phyloP scores from a whole-genome alignment of 1,139 yeast genomes.

The Nadsonia commutata region DNA sequence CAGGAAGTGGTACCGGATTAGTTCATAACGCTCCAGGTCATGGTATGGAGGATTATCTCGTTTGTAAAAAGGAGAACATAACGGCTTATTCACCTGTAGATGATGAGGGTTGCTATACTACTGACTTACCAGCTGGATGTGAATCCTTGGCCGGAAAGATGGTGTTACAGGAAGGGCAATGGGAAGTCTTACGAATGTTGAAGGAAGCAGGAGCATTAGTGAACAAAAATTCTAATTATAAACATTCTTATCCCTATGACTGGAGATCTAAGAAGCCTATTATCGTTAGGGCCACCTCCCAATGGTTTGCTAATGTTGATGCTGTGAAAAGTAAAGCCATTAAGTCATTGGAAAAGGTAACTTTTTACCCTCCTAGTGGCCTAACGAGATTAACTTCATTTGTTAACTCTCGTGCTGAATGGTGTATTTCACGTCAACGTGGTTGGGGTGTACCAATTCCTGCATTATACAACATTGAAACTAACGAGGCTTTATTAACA shows the following conservation, averaged over 20 bases:
- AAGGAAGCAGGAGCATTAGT: slow-evolving; percentile 33
- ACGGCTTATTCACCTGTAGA: slow-evolving; percentile 67
- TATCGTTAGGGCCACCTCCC: slow-evolving; percentile 90
- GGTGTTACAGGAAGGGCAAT: slow-evolving; percentile 49
- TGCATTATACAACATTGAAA: slow-evolving; percentile 48
- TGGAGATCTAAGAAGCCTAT: slow-evolving; percentile 96
- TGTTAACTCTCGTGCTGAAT: slow-evolving; percentile 66
- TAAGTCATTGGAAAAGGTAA: slow-evolving; percentile 43
- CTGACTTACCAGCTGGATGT: slow-evolving; percentile 33
- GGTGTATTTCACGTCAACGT: slow-evolving; percentile 97
- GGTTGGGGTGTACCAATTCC: slow-evolving; percentile 99
- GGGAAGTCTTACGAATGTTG: slow-evolving; percentile 32
- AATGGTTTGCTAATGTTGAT: slow-evolving; percentile 87
- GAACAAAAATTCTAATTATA: slow-evolving; percentile 34
- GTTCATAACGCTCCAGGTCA: slow-evolving; percentile 98
- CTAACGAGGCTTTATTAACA: slow-evolving; percentile 45
- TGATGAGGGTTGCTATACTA: slow-evolving; percentile 48
- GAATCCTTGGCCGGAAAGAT: slow-evolving; percentile 36
- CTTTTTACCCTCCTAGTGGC: slow-evolving; percentile 64
- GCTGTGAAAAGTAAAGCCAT: slow-evolving; percentile 52
- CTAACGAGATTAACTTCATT: slow-evolving; percentile 56
- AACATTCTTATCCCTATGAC: slow-evolving; percentile 88
- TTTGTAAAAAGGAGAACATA: slow-evolving; percentile 46
- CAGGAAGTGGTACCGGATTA: slow-evolving; percentile 78
- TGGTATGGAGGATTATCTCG: slow-evolving; percentile 81